Evolutionary conservation across 805 yeast genomes (phyloP), one percentile per base, ranked within the genome.

Genomic region (Saccharomycopsis javanensis): DNA sequence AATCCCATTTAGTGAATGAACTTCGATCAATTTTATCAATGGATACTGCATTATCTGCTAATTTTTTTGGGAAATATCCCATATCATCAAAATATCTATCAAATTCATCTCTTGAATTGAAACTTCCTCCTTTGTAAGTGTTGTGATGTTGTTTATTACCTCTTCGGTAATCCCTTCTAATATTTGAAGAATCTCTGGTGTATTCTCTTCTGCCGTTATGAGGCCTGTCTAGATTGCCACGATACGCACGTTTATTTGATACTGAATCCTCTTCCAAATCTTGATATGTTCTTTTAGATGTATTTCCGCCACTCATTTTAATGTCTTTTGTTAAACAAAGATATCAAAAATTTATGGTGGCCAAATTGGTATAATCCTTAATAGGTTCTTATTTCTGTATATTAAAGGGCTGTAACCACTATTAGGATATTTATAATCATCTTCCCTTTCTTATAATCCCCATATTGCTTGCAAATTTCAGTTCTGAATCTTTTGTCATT

Each of bases 1-100:
- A 71, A 54, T 88, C 94, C 96, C 96, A 88, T 53, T 74, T 70
- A 0, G 88, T 75, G 31, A 65, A 67, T 18, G 72, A 74, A 11
- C 70, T 64, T 11, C 83, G 72, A 52, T 72, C 71, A n/a, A 86
- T 67, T 50, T 78, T 72, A 48, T 79, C 78, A 31, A 88, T 69
- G 0, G 84, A 74, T 0, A 72, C 66, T 0, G 76, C 78, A 20
- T 68, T 66, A 4, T 67, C 67, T 13, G 81, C 66, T 13, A 42
- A 42, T 20, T 42, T 42, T 28, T 42, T 42, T 20, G 48, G 48
- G 10, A 42, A 42, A 20, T 20, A 42, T 1, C 48, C 48, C 48
- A 42, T 42, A 20, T 42, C 48, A 7, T 42, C 48, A 42, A 42
- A 42, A 25, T 42, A 42, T 42, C 48, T 42, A 20, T 42, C 48